Evolutionary conservation across 768 basidiomycete species (phyloP).

Genomic region (Amanita molliuscula): DNA sequence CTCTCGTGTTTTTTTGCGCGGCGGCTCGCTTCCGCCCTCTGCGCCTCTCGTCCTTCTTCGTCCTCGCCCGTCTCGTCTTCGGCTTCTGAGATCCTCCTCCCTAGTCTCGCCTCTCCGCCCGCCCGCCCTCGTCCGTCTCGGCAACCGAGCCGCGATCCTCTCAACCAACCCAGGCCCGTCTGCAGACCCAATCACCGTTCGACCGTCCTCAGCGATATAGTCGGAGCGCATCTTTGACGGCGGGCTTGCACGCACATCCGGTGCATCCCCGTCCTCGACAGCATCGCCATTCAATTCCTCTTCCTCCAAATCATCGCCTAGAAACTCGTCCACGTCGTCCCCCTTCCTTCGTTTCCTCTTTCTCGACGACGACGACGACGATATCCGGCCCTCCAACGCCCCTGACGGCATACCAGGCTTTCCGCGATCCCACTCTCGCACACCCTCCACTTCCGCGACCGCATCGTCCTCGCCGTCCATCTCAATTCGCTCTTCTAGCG

Average conservation of each 20-base stretch:
- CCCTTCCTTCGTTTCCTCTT: slow-evolving; percentile 22
- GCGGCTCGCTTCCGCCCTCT: slow-evolving; percentile 20
- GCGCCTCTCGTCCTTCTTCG: slow-evolving; percentile 14
- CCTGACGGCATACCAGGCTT: slow-evolving; percentile 3
- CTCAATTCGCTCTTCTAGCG: slow-evolving; percentile 3
- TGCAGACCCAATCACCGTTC: slow-evolving; percentile 43
- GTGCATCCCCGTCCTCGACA: no score
- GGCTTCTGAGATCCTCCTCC: slow-evolving; percentile 10
- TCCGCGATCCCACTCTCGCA: slow-evolving; percentile 6
- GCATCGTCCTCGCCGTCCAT: slow-evolving; percentile 11
- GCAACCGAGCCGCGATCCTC: slow-evolving; percentile 35
- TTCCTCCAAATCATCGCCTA: slow-evolving; percentile 34
- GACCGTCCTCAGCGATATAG: slow-evolving; percentile 39
- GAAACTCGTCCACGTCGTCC: slow-evolving; percentile 43
- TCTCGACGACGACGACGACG: not conserved
- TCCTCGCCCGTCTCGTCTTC: slow-evolving; percentile 11
- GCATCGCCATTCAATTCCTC: slow-evolving; percentile 11
- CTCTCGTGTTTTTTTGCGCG: slow-evolving; percentile 49
- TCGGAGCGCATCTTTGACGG: slow-evolving; percentile 60
- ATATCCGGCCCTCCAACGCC: not conserved
- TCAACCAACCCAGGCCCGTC: slow-evolving; percentile 23
- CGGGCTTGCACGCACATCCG: slow-evolving; percentile 13
- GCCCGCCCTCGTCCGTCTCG: slow-evolving; percentile 26
- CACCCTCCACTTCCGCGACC: not conserved
- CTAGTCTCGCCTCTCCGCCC: slow-evolving; percentile 7